Conservation (phyloP, 148 eudicot genomes). For the Pharnaceum exiguum region DNA sequence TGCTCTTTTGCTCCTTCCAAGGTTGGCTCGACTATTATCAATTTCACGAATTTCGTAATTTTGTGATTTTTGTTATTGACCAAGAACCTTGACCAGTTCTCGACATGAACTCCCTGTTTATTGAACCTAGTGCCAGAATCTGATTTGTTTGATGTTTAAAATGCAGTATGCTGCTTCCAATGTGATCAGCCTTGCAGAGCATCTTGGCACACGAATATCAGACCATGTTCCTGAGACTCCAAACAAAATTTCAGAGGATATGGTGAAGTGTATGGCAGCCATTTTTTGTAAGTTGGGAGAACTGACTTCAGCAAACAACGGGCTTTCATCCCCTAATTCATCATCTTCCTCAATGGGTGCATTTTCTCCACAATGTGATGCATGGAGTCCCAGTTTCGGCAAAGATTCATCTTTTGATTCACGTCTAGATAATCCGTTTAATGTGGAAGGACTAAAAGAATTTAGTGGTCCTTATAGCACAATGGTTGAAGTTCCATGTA, state of each 20-base stretch:
- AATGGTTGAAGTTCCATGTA: slow-evolving; percentile 75
- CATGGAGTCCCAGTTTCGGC: slow-evolving; percentile 76
- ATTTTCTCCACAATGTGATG: slow-evolving; percentile 58
- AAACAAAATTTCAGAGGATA: slow-evolving; percentile 82
- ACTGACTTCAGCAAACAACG: slow-evolving; percentile 52
- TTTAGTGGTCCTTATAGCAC: slow-evolving; percentile 95
- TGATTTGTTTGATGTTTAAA: too few relatives aligned
- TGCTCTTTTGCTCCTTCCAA: neutral
- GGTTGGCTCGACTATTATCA: neutral
- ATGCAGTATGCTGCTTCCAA: slow-evolving; percentile 74
- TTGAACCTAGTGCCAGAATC: too few relatives aligned
- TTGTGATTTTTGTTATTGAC: neutral
- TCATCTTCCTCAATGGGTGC: slow-evolving; percentile 74
- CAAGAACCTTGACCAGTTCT: too few relatives aligned
- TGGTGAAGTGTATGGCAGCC: slow-evolving; percentile 86
- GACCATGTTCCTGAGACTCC: slow-evolving; percentile 86
- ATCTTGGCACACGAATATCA: slow-evolving; percentile 76
- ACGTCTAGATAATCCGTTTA: slow-evolving; percentile 81
- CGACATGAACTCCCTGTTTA: too few relatives aligned
- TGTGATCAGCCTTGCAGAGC: slow-evolving; percentile 73
- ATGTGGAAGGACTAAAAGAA: slow-evolving; percentile 85
- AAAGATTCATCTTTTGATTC: slow-evolving; percentile 74
- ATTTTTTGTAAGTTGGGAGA: slow-evolving; percentile 89
- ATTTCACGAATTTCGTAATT: too few relatives aligned
- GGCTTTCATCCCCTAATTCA: slow-evolving; percentile 79